Conservation (phyloP, 805 yeast species). For the Maudiozyma pseudohumilis region DNA sequence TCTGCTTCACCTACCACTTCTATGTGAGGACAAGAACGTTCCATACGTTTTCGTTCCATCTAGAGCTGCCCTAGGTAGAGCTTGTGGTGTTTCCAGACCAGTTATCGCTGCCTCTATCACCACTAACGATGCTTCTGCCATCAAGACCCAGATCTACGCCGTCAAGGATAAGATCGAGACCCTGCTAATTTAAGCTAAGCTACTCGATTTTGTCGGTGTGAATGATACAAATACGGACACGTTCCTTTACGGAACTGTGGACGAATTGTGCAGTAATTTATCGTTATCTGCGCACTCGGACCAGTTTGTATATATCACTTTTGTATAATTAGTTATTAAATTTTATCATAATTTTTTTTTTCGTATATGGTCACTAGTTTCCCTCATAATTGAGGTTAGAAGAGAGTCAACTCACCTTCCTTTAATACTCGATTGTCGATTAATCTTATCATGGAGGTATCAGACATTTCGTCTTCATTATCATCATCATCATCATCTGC, state of each 20-base stretch:
- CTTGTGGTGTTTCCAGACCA: constrained; percentile 99
- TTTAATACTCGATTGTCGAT: constrained; percentile 7
- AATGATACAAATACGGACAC: no score
- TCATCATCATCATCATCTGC: constrained; percentile 3
- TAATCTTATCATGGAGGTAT: background rate
- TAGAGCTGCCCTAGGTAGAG: constrained; percentile 97
- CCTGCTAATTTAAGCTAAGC: constrained; percentile 68
- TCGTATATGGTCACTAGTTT: background rate
- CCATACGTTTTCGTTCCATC: constrained; percentile 99
- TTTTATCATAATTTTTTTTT: background rate
- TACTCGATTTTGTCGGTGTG: constrained; percentile 1
- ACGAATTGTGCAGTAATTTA: no score
- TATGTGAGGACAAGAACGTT: constrained; percentile 99
- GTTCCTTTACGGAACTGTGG: no score
- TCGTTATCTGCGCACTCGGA: no score
- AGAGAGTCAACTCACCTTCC: background rate
- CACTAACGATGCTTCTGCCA: constrained; percentile 95
- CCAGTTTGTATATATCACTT: background rate
- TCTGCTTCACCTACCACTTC: constrained; percentile 89
- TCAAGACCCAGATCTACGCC: constrained; percentile 92
- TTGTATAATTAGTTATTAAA: background rate
- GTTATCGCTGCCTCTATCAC: constrained; percentile 98
- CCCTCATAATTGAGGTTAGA: background rate
- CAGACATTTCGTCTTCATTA: constrained; percentile 2
- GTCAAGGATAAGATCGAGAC: constrained; percentile 99